Base-by-base conservation (phyloP, 352 stramenopile species). In the Phytophthora idaei region DNA sequence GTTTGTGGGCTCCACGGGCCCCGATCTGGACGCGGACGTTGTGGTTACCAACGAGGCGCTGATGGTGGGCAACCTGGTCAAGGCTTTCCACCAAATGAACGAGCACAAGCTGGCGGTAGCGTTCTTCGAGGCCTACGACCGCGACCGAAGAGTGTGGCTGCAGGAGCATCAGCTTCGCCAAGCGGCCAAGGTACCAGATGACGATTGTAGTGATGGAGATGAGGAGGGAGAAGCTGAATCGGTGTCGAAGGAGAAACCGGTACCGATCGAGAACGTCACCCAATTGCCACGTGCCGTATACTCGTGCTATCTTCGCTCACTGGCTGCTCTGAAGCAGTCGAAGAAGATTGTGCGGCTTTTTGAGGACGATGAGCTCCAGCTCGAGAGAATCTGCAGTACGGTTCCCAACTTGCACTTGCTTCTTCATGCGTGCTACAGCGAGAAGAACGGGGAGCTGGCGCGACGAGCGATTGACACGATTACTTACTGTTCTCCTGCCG, bases 91-190 rank as follows among this genome's bases (percentile, higher is more conserved):
- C 29, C 14, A n/a, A 5, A 56, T 74, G 46, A 59, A 66, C 3
- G 53, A 76, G 15, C 68, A 74, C 56, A 61, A 72, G 47, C 54
- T 73, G 28, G 61, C 34, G 4, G 46, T 77, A 12, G 54, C 73
- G 2, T 73, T 82, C 63, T 78, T 80, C 47, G 69, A 80, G 41
- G 52, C 62, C 10, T 81, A 81, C 55, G 62, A 72, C 53, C 31
- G 54, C 31, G 67, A 78, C 44, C 68, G 71, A 17, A 68, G 51
- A n/a, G 51, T 63, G n/a, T 78, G 71, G 71, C 34, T 76, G 39
- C 71, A 76, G 42, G 62, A 78, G 37, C 54, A 76, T 10, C 58
- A 68, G 4, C 58, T 70, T n/a, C 54, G 58, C 14, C 47, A 73
- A 52, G 57, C 61, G 15, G 65, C 71, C 36, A 59, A 52, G 15